phyloP scores from a whole-genome alignment of 179 eudicot species.

The Sideroxylon spinosum region DNA sequence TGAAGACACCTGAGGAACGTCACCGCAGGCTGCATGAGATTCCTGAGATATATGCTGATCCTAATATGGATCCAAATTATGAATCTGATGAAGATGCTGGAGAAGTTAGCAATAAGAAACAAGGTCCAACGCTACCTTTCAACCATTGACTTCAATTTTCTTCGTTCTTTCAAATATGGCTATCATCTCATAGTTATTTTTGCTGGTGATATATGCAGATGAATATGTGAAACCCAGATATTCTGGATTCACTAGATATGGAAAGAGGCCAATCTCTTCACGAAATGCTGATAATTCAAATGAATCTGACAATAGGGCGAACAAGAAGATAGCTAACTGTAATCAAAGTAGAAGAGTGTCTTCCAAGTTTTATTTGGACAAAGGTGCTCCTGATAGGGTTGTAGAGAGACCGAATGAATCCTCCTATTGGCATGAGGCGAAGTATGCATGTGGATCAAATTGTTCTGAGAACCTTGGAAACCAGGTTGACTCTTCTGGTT shows the following conservation, averaged over 20 bases:
- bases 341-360: slow-evolving; percentile 3
- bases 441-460: slow-evolving; percentile 18
- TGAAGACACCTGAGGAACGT: slow-evolving; percentile 87
- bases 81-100: slow-evolving; percentile 72
- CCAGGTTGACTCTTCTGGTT: slow-evolving; percentile 30
- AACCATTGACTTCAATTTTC: neutral
- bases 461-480: slow-evolving; percentile 34
- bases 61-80: slow-evolving; percentile 80
- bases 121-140: slow-evolving; percentile 40
- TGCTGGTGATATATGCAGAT: slow-evolving; percentile 37
- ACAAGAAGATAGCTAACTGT: slow-evolving; percentile 20
- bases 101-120: slow-evolving; percentile 37
- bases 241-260: slow-evolving; percentile 32
- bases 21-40: slow-evolving; percentile 70
- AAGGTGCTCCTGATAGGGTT: slow-evolving; percentile 12
- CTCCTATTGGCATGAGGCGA: slow-evolving; percentile 3
- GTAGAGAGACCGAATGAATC: neutral
- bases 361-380: slow-evolving; percentile 1
- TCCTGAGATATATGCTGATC: slow-evolving; percentile 80
- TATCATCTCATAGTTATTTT: neutral
- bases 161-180: neutral
- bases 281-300: slow-evolving; percentile 28
- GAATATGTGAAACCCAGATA: slow-evolving; percentile 34
- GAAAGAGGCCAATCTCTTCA: slow-evolving; percentile 31
- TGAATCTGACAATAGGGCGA: slow-evolving; percentile 25